Evolutionary conservation across 1,139 yeast species (phyloP).

Genomic region (Saccharomyces pastorianus): DNA sequence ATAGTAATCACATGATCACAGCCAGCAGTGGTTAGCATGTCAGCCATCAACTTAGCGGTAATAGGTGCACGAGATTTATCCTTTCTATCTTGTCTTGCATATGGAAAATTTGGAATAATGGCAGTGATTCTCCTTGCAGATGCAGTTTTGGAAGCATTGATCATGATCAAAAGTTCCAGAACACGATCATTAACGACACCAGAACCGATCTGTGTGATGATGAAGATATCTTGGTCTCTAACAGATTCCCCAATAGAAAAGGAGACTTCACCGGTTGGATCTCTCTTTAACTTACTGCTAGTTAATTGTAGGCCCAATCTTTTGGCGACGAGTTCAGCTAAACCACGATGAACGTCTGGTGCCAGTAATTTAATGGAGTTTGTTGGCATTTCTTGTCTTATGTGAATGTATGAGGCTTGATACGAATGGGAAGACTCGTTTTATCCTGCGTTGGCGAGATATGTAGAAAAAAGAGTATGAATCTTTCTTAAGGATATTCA

Average conservation of each 20-base stretch:
- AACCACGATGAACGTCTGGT: slow-evolving; percentile 79
- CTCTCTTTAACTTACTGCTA: slow-evolving; percentile 59
- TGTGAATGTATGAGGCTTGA: background rate
- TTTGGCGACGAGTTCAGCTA: slow-evolving; percentile 77
- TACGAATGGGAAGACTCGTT: background rate
- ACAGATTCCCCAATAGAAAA: slow-evolving; percentile 92
- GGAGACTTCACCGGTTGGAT: slow-evolving; percentile 78
- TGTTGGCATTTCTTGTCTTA: slow-evolving; percentile 44
- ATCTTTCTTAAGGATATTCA: background rate
- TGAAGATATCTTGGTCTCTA: slow-evolving; percentile 91
- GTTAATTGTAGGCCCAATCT: slow-evolving; percentile 56
- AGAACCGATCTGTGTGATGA: slow-evolving; percentile 82
- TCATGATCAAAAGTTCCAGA: slow-evolving; percentile 80
- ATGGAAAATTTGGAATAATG: slow-evolving; percentile 90
- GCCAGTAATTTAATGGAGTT: slow-evolving; percentile 85
- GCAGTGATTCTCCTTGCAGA: slow-evolving; percentile 93
- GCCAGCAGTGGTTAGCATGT: slow-evolving; percentile 90
- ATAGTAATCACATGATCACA: slow-evolving; percentile 94
- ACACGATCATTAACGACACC: slow-evolving; percentile 87
- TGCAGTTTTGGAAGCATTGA: slow-evolving; percentile 92
- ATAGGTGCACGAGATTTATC: slow-evolving; percentile 96
- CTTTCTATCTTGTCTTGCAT: slow-evolving; percentile 95
- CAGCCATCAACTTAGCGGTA: slow-evolving; percentile 93
- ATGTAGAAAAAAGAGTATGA: background rate
- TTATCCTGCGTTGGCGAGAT: background rate